A percentile compares a stretch with the other conserved stretches of the same genome.
Evolutionary conservation across 148 eudicot species (phyloP).

Genomic region (Cornus kousa): DNA sequence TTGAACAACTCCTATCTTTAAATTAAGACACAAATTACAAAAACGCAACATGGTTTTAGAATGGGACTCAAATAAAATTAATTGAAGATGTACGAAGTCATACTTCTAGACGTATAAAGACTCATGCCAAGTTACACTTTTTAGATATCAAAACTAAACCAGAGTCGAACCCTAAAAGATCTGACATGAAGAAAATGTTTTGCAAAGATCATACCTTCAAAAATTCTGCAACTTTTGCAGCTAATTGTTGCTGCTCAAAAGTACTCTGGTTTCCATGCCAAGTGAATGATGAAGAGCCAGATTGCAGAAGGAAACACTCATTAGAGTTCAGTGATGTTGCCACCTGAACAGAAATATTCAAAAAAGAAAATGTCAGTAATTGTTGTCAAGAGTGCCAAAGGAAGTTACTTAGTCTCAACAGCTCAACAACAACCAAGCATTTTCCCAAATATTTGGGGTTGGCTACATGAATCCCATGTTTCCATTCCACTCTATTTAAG

Average conservation of each 20-base stretch:
- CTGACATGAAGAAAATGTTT: neutral
- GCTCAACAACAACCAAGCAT: too few species aligned
- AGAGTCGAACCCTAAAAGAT: neutral
- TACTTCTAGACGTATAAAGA: too few species aligned
- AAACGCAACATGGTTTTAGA: neutral
- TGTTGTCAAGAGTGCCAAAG: neutral
- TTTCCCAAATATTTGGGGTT: too few species aligned
- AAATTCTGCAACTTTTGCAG: slow-evolving; percentile 80
- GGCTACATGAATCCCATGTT: too few species aligned
- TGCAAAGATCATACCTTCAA: slow-evolving; percentile 58
- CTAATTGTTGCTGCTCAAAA: slow-evolving; percentile 89
- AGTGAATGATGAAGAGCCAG: slow-evolving; percentile 65
- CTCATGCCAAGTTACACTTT: neutral
- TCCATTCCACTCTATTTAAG: too few species aligned
- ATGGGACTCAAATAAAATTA: too few species aligned
- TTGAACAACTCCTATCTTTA: neutral
- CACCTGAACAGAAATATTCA: slow-evolving; percentile 38
- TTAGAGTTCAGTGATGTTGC: slow-evolving; percentile 76
- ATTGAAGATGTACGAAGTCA: neutral
- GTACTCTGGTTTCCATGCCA: slow-evolving; percentile 96
- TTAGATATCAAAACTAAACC: slow-evolving; percentile 1
- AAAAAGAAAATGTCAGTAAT: neutral
- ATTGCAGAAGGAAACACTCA: slow-evolving; percentile 89
- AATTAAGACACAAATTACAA: too few species aligned
- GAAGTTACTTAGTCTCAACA: too few species aligned